Percentiles rank a stretch among this genome's conserved stretches.
phyloP scores from a whole-genome alignment of 306 rosid species.

The Betula pendula region DNA sequence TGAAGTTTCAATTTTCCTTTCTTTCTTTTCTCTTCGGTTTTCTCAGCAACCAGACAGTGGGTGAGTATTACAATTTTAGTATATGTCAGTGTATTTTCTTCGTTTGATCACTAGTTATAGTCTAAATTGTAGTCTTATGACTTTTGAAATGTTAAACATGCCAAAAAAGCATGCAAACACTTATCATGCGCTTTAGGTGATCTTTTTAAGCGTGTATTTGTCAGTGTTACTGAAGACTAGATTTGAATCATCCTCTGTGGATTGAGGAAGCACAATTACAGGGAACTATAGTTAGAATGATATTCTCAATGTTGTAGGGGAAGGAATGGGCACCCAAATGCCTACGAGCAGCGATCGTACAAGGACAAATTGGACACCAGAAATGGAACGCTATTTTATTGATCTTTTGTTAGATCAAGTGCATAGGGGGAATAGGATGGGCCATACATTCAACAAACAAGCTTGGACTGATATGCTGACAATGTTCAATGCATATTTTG shows the following conservation, averaged over 20 bases:
- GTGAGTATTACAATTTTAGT: too few relatives aligned
- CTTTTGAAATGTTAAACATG: neutral
- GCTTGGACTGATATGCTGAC: slow-evolving; percentile 59
- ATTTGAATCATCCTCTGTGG: neutral
- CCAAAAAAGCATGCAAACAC: neutral
- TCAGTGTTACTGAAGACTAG: neutral
- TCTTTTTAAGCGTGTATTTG: neutral
- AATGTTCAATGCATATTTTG: slow-evolving; percentile 48
- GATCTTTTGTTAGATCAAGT: slow-evolving; percentile 56
- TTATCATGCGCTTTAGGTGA: neutral
- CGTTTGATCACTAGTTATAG: neutral
- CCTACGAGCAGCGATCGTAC: slow-evolving; percentile 31
- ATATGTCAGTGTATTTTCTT: neutral
- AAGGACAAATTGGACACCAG: slow-evolving; percentile 47
- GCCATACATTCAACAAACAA: slow-evolving; percentile 56
- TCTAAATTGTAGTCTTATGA: neutral
- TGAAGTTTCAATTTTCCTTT: neutral
- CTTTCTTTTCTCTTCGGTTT: slow-evolving; percentile 6
- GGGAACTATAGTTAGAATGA: neutral
- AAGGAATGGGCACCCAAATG: slow-evolving; percentile 41
- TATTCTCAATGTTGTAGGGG: slow-evolving; percentile 8
- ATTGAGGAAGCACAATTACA: neutral
- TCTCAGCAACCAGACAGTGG: neutral
- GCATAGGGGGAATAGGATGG: slow-evolving; percentile 57
- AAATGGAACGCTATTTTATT: slow-evolving; percentile 48